These are phyloP conservation scores for Leccinellum albellum DNA, from an alignment of 768 basidiomycete species.

Conservation along the genomic window DNA sequence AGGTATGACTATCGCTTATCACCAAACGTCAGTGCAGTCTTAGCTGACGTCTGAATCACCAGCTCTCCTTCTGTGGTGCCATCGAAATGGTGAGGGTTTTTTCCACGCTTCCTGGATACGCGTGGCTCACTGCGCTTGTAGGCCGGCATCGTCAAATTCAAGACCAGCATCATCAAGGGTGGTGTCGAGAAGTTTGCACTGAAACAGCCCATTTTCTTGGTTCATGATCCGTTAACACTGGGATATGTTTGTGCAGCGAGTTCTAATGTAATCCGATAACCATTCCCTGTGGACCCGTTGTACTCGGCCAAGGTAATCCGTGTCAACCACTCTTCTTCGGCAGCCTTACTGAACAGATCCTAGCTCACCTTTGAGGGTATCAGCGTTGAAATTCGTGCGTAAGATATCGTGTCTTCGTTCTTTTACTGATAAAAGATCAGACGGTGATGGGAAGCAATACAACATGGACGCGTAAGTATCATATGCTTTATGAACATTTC, in stretches of 20 bases:
- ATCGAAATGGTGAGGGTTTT: conserved; percentile 60
- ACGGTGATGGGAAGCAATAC: conserved; percentile 72
- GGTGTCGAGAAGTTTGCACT: conserved; percentile 71
- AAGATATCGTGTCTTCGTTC: neutral
- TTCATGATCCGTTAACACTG: neutral
- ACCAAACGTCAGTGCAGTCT: neutral
- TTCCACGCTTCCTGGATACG: neutral
- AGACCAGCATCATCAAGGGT: conserved; percentile 67
- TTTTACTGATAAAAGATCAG: conserved; percentile 28
- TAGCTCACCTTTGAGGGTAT: conserved; percentile 74
- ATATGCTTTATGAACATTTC: neutral
- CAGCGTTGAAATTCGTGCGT: conserved; percentile 64
- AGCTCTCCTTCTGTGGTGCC: conserved; percentile 74
- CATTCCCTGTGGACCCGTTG: conserved; percentile 69
- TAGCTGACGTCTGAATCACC: neutral
- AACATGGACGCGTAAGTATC: conserved; percentile 66
- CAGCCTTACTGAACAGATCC: neutral
- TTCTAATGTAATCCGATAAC: conserved; percentile 43
- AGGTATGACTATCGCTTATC: conserved; percentile 35
- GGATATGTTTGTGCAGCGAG: no score
- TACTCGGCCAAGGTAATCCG: conserved; percentile 61
- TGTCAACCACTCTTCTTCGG: neutral
- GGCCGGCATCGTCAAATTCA: conserved; percentile 73
- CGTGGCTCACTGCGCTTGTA: conserved; percentile 14
- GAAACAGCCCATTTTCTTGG: conserved; percentile 26